Evolutionary conservation across 106 monocot genomes (phyloP), one percentile per base, ranked within the genome.

Genomic region (Triglochin maritima): DNA sequence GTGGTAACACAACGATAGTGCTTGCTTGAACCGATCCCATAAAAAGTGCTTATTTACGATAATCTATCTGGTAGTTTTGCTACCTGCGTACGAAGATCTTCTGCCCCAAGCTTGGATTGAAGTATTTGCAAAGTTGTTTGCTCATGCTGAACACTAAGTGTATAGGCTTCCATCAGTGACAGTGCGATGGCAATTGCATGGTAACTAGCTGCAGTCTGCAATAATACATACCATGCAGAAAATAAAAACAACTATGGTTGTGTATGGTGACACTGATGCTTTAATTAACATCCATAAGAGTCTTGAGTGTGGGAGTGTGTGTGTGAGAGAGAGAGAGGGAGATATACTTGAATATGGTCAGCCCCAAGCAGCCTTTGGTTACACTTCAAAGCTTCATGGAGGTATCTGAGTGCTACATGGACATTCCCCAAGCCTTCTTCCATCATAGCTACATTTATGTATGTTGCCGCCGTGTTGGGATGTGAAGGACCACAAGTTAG

Each of bases 371-470:
- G 76, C 76, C 81, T 80, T 49, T 94, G 87, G 68, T 94, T 94
- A 65, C 94, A 94, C 60, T 94, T 94, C 10, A 94, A 83, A 72
- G 94, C 94, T 61, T 90, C 83, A 44, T 94, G 94, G 12, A 94
- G 87, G 74, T 90, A 94, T 65, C 94, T 84, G 42, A 94, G 87
- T 43, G 94, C 94, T 53, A 94, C 81, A 81, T 94, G 94, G 59
- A 87, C 85, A 75, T 90, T 94, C 50, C 94, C 94, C 59, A 94
- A 59, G 7, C 94, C 90, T 90, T 94, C 94, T 83, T 94, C 94
- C 94, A 94, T 94, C 94, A 94, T 94, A 15, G 94, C 94, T 44
- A 94, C 90, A 81, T 94, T 94, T 62, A 94, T 94, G 65, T 94
- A 94, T 47, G 94, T 94, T 61, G 94, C 94, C 66, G 94, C 94